Evolutionary conservation across 768 basidiomycete genomes (phyloP).

Genomic region (Amanita subjunquillea): DNA sequence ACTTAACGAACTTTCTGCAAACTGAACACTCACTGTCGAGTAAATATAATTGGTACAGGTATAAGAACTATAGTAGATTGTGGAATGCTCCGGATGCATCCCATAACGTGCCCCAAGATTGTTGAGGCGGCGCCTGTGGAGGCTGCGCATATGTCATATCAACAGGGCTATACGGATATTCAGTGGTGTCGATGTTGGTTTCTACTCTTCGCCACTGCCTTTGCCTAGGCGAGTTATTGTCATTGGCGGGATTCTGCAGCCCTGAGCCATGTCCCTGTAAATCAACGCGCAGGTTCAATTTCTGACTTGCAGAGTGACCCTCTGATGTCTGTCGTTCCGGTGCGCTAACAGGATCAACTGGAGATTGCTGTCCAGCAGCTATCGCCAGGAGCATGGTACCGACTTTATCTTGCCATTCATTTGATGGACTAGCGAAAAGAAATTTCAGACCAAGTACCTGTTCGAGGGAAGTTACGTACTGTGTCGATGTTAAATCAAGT

Average conservation of each 20-base stretch:
- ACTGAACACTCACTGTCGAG: no score
- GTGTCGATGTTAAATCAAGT: conserved; percentile 45
- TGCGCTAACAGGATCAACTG: conserved; percentile 2
- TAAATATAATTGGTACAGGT: no score
- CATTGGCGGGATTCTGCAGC: conserved; percentile 9
- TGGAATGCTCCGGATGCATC: no score
- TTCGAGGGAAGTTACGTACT: conserved; percentile 31
- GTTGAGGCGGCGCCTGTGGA: not conserved
- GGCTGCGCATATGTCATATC: conserved; percentile 9
- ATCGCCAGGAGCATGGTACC: conserved; percentile 24
- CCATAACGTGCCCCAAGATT: not conserved
- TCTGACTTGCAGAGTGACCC: not conserved
- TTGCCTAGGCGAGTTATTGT: conserved; percentile 25
- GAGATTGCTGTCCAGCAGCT: conserved; percentile 3
- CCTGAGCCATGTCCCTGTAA: conserved; percentile 7
- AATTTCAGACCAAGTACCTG: not conserved
- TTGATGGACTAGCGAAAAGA: conserved; percentile 49
- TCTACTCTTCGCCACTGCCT: conserved; percentile 43
- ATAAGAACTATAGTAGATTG: no score
- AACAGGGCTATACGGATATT: conserved; percentile 12
- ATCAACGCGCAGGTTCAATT: conserved; percentile 10
- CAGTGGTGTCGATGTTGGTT: conserved; percentile 13
- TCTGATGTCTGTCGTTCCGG: not conserved
- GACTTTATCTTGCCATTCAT: conserved; percentile 77
- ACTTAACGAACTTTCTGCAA: no score